phyloP scores from a whole-genome alignment of 2,329 filamentous ascomycete species.

The Arthroderma sp. region DNA sequence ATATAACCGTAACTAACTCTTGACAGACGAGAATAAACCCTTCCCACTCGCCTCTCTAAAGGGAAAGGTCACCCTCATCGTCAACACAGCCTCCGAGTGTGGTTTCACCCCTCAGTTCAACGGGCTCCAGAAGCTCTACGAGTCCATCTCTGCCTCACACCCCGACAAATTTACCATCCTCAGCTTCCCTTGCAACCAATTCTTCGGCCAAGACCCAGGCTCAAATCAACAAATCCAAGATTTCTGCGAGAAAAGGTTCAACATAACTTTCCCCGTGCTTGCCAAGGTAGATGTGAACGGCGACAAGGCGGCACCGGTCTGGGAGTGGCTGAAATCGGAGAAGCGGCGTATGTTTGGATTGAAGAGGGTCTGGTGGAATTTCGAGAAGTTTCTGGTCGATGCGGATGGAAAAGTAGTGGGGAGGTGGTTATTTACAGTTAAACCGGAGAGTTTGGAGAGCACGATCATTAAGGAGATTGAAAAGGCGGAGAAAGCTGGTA shows the following conservation, averaged over 20 bases:
- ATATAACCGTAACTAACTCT: slow-evolving; percentile 8
- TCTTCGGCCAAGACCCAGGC: slow-evolving; percentile 79
- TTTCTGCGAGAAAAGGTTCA: slow-evolving; percentile 89
- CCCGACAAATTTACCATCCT: slow-evolving; percentile 70
- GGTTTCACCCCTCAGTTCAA: slow-evolving; percentile 95
- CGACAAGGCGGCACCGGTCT: slow-evolving; percentile 63
- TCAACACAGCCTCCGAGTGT: slow-evolving; percentile 98
- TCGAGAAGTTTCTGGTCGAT: slow-evolving; percentile 92
- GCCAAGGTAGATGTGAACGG: slow-evolving; percentile 94
- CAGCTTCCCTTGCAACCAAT: slow-evolving; percentile 98
- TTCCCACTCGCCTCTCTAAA: slow-evolving; percentile 59
- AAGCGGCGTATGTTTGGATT: slow-evolving; percentile 76
- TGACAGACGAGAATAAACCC: slow-evolving; percentile 56
- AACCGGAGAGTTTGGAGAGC: slow-evolving; percentile 68
- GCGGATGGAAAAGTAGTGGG: slow-evolving; percentile 73
- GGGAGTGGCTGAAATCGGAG: slow-evolving; percentile 56
- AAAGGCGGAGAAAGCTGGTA: slow-evolving; percentile 32
- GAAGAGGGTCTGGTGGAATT: slow-evolving; percentile 97
- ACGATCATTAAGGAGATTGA: slow-evolving; percentile 62
- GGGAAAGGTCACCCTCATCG: slow-evolving; percentile 86
- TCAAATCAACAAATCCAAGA: slow-evolving; percentile 64
- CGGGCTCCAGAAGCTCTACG: slow-evolving; percentile 82
- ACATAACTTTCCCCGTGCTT: slow-evolving; percentile 80
- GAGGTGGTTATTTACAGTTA: slow-evolving; percentile 77
- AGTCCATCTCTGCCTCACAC: slow-evolving; percentile 55